These are phyloP conservation scores for Solanum corneliomulleri DNA, from an alignment of 257 asterid species.

Conservation along the genomic window DNA sequence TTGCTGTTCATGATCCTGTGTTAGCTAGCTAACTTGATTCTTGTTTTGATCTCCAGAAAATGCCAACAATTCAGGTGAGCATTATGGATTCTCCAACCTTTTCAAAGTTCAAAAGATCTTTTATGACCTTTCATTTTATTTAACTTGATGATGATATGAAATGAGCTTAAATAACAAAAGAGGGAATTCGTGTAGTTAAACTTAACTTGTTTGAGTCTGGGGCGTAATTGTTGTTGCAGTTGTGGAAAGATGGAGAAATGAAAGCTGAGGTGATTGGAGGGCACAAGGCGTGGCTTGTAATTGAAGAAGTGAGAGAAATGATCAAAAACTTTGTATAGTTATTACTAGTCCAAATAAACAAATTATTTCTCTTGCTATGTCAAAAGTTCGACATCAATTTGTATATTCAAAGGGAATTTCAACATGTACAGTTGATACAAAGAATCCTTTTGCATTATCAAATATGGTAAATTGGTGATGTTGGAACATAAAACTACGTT, in stretches of 20 bases:
- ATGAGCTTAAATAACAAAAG: neutral
- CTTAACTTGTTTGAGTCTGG: neutral
- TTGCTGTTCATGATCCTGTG: neutral
- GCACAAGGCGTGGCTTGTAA: constrained; percentile 92
- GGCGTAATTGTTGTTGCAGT: constrained; percentile 16
- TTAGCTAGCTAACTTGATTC: neutral
- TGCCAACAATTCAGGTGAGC: constrained; percentile 98
- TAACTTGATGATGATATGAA: neutral
- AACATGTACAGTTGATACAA: neutral
- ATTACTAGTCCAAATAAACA: neutral
- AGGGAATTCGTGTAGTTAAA: neutral
- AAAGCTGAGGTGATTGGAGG: constrained; percentile 93
- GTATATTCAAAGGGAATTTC: neutral
- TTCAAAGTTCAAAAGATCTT: neutral
- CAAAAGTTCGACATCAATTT: neutral
- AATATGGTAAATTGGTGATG: neutral
- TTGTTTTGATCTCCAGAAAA: constrained; percentile 42
- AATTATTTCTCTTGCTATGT: neutral
- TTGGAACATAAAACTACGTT: neutral
- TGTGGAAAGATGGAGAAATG: constrained; percentile 96
- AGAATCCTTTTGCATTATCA: neutral
- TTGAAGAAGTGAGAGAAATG: constrained; percentile 85
- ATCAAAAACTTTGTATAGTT: constrained; percentile 29
- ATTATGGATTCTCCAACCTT: neutral
- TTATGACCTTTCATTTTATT: neutral